Evolutionary conservation across 768 basidiomycete species (phyloP).

Genomic region (Boletus rubescentipes): DNA sequence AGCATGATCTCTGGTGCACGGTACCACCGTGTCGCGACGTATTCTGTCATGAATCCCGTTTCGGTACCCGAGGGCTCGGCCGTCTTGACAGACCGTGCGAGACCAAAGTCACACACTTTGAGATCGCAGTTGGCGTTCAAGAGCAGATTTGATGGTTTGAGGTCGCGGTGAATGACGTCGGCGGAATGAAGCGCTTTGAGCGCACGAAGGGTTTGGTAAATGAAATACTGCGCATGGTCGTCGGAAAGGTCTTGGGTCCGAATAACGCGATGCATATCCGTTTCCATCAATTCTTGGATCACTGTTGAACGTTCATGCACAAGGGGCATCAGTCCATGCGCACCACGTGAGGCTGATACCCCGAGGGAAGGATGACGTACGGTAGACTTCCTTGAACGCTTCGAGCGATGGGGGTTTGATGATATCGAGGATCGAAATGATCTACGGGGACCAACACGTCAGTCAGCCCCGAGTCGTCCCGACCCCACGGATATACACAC

Average conservation of each 20-base stretch:
- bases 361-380: constrained; percentile 38
- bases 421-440: constrained; percentile 88
- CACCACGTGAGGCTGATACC: neutral
- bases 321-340: constrained; percentile 1
- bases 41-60: constrained; percentile 93
- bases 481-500: constrained; percentile 37
- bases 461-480: neutral
- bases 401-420: constrained; percentile 79
- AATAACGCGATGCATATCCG: constrained; percentile 96
- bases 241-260: constrained; percentile 93
- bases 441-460: constrained; percentile 41
- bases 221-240: constrained; percentile 93
- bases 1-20: constrained; percentile 99
- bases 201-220: constrained; percentile 92
- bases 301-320: constrained; percentile 42
- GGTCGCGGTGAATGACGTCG: constrained; percentile 93
- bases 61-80: constrained; percentile 84
- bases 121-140: constrained; percentile 97
- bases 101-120: constrained; percentile 94
- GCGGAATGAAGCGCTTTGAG: constrained; percentile 96
- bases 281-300: constrained; percentile 93
- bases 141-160: constrained; percentile 97
- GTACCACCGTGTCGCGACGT: constrained; percentile 98
- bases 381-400: constrained; percentile 84
- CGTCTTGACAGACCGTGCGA: constrained; percentile 86